Base-by-base conservation (phyloP, 108 stramenopile genomes). In the Nitzschia sp. region DNA sequence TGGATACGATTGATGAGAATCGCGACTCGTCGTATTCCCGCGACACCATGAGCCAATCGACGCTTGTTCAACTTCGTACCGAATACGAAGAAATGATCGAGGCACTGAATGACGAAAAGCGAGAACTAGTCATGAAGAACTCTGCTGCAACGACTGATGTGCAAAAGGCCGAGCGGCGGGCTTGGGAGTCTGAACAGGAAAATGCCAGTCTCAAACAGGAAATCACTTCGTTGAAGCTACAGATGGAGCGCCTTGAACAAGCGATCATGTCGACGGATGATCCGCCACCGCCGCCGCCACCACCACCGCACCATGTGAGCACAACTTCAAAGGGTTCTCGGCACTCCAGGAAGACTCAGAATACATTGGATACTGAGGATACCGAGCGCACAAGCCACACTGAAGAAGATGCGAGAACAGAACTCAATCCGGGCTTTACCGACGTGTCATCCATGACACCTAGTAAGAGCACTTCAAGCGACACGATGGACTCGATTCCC, bases 41-140 rank as follows among this genome's bases (percentile, higher is more conserved):
- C n/a, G 66, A 55, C 13, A 46, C 46, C 25, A 66, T 42, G 18
- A 82, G 59, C 33, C 82, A 80, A 58, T 75, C 82, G 5, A 76
- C 88, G 15, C 64, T 94, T 3, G 71, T 73, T 5, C 75, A 85
- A 56, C 82, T 89, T 51, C 83, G 82, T 21, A 64, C 74, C 18
- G 93, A 92, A 59, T 94, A 85, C 62, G 90, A 92, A 48, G 93
- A 90, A 61, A 84, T 60, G 19, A 85, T 92, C 25, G 70, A 81
- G 30, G 63, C 69, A 29, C 47, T 94, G 56, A 86, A 85, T 46
- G 86, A 85, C 51, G 93, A 94, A 64, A 94, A 92, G 58, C 81
- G 90, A 1, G 85, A 90, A 32, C 78, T 94, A 11, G 70, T 94
- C 15, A 92, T 94, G 93, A 85, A 81, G 53, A 85, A 90, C 55